Evolutionary conservation across 2,329 filamentous ascomycete species (phyloP).

Genomic region (Epicoccum nigrum): DNA sequence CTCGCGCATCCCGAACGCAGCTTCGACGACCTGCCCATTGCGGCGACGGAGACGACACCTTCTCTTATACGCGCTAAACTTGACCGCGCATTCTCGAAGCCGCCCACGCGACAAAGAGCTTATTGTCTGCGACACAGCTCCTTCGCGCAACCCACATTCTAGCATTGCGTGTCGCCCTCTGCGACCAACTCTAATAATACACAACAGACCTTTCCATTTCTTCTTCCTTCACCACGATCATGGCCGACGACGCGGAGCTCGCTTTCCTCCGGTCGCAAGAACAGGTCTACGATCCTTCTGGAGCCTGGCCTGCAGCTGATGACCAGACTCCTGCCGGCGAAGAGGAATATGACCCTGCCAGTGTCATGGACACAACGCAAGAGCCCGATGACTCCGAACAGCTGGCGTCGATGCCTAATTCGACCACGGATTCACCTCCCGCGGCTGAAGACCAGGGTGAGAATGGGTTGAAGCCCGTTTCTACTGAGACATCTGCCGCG

Average conservation of each 20-base stretch:
- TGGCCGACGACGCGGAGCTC: constrained; percentile 61
- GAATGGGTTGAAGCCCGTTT: constrained; percentile 31
- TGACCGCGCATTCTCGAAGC: constrained; percentile 17
- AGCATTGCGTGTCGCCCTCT: constrained; percentile 12
- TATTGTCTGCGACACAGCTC: constrained; percentile 24
- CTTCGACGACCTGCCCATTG: neutral
- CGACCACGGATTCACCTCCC: constrained; percentile 37
- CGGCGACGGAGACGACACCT: constrained; percentile 8
- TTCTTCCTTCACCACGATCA: constrained; percentile 30
- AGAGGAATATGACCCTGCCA: constrained; percentile 50
- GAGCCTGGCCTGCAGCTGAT: constrained; percentile 46
- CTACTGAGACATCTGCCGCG: constrained; percentile 36
- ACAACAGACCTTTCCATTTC: constrained; percentile 5
- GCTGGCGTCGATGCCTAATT: constrained; percentile 19
- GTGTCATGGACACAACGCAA: constrained; percentile 20
- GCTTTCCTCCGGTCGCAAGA: constrained; percentile 60
- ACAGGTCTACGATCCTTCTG: constrained; percentile 48
- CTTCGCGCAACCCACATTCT: constrained; percentile 19
- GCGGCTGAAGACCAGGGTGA: constrained; percentile 28
- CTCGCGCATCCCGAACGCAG: constrained; percentile 18
- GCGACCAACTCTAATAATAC: constrained; percentile 19
- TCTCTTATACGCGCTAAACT: constrained; percentile 14
- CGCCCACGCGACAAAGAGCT: constrained; percentile 34
- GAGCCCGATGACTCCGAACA: constrained; percentile 27
- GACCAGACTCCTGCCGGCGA: constrained; percentile 52